phyloP scores from a whole-genome alignment of 2,329 filamentous ascomycete genomes.

The Penicillium thymicola region DNA sequence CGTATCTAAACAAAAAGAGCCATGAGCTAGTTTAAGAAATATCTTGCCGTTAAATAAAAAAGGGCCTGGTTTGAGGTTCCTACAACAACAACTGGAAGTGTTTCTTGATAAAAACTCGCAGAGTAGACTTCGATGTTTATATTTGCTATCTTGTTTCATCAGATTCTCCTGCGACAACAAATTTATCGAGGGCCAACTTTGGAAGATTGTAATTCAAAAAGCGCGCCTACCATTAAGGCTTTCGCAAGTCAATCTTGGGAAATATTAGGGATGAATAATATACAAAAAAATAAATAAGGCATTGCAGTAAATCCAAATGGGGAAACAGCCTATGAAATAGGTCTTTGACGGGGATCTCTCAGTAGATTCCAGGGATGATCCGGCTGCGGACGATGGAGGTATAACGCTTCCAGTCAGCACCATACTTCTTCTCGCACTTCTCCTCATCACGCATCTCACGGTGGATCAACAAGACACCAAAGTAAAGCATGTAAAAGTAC shows the following conservation, averaged over 20 bases:
- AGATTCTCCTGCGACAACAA: background rate
- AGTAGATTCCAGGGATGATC: constrained; percentile 86
- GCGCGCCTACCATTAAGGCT: background rate
- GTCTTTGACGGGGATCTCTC: background rate
- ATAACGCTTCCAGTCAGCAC: constrained; percentile 87
- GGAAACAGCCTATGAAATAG: background rate
- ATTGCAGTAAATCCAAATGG: background rate
- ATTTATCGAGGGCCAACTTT: too few relatives aligned
- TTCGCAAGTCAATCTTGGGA: background rate
- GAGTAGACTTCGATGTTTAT: background rate
- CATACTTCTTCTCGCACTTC: constrained; percentile 89
- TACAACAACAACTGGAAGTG: background rate
- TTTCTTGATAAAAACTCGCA: background rate
- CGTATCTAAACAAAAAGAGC: background rate
- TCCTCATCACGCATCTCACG: constrained; percentile 83
- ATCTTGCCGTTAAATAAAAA: background rate
- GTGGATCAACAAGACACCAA: constrained; percentile 80
- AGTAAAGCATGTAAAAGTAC: constrained; percentile 94
- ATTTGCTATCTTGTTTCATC: background rate
- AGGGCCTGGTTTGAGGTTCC: background rate
- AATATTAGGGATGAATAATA: background rate
- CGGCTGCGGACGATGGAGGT: constrained; percentile 75
- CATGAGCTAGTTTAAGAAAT: background rate
- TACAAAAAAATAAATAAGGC: background rate
- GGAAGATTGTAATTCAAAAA: background rate